These are phyloP conservation scores for Halteria grandinella DNA, from an alignment of 73 alveolate genomes.

Conservation along the genomic window DNA sequence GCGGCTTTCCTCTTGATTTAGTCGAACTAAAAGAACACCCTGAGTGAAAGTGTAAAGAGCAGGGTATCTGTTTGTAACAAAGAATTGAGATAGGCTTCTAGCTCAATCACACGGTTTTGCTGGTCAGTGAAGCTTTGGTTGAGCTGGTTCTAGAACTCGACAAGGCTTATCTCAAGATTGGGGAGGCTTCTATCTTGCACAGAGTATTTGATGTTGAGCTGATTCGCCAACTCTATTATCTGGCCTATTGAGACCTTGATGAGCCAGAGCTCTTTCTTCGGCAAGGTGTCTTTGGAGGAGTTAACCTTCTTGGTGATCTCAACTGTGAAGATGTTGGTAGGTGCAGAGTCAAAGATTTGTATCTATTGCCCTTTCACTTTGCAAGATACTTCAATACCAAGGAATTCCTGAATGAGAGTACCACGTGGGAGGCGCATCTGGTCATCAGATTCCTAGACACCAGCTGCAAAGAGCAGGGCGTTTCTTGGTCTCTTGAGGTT, in stretches of 20 bases:
- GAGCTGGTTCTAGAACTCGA: constrained; percentile 19
- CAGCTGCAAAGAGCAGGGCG: not conserved
- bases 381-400: constrained; percentile 14
- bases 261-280: constrained; percentile 9
- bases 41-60: constrained; percentile 21
- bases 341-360: constrained; percentile 24
- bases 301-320: constrained; percentile 22
- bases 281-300: not conserved
- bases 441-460: constrained; percentile 9
- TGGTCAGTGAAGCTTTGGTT: constrained; percentile 1
- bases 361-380: constrained; percentile 24
- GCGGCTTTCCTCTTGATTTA: not conserved
- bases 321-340: constrained; percentile 30
- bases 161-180: not conserved
- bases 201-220: constrained; percentile 25
- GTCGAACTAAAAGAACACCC: constrained; percentile 35
- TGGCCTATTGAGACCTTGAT: constrained; percentile 6
- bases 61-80: constrained; percentile 5
- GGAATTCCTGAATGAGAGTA: constrained; percentile 10
- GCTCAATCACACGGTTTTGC: not conserved
- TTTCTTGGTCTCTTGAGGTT: not conserved
- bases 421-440: constrained; percentile 1
- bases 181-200: not conserved
- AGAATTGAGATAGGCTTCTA: constrained; percentile 20
- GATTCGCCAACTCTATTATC: constrained; percentile 20